phyloP scores from a whole-genome alignment of 225 moss, liverwort and hornwort genomes.

The Sphagnum tenellum region DNA sequence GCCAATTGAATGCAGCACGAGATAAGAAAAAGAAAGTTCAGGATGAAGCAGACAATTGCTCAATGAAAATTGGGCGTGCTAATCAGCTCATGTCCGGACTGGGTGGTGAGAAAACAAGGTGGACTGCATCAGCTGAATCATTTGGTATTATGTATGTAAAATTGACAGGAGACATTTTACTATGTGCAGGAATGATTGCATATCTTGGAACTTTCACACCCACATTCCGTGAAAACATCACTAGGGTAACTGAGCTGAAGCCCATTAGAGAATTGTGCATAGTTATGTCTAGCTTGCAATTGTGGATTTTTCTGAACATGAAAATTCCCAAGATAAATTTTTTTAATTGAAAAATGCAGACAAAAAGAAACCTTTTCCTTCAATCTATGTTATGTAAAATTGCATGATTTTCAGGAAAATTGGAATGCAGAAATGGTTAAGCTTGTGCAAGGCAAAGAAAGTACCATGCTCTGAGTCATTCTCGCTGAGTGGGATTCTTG shows the following conservation, averaged over 20 bases:
- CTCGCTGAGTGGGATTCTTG: conserved; percentile 53
- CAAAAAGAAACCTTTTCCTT: too few relatives aligned
- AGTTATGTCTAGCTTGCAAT: too few relatives aligned
- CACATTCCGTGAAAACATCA: conserved; percentile 47
- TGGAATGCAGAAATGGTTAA: conserved; percentile 54
- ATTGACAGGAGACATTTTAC: conserved; percentile 65
- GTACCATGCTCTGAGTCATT: conserved; percentile 63
- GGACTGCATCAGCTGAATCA: conserved; percentile 63
- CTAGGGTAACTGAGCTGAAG: conserved; percentile 5
- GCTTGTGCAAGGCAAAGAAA: conserved; percentile 34
- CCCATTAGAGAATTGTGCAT: too few relatives aligned
- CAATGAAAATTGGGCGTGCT: conserved; percentile 68
- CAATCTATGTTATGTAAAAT: too few relatives aligned
- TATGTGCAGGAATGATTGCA: conserved; percentile 83
- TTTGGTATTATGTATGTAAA: conserved; percentile 62
- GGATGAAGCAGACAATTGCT: conserved; percentile 65
- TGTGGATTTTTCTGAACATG: too few relatives aligned
- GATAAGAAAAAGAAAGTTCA: conserved; percentile 71
- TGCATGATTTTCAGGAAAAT: neutral
- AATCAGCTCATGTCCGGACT: conserved; percentile 75
- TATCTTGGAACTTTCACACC: conserved; percentile 86
- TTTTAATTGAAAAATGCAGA: too few relatives aligned
- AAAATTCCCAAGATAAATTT: too few relatives aligned
- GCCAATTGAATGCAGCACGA: conserved; percentile 46
- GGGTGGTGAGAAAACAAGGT: conserved; percentile 74